phyloP scores from a whole-genome alignment of 495 filamentous ascomycete genomes.

The Thermothielavioides terrestris region DNA sequence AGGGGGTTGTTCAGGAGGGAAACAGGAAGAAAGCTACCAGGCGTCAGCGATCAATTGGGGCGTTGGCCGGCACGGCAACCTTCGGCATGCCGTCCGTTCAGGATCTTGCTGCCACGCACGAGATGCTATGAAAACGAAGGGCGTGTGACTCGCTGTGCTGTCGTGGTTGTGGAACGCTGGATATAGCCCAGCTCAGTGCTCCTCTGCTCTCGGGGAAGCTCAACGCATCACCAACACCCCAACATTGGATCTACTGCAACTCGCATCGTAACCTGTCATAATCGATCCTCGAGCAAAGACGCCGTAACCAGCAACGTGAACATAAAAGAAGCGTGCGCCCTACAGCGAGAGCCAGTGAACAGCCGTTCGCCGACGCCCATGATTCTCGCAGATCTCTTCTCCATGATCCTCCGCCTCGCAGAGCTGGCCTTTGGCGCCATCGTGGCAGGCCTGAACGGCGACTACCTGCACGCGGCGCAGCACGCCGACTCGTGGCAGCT shows the following conservation, averaged over 20 bases:
- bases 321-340: no score
- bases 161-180: not conserved
- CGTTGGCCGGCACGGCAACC: no score
- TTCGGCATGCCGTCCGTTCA: not conserved
- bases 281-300: no score
- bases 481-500: constrained; percentile 29
- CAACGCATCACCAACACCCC: not conserved
- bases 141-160: not conserved
- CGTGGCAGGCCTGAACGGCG: constrained; percentile 39
- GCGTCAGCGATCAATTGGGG: no score
- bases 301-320: no score
- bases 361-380: no score
- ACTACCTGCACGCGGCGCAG: constrained; percentile 31
- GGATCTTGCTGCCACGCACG: no score
- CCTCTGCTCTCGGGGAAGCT: not conserved
- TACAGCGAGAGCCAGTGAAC: no score
- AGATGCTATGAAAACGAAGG: not conserved
- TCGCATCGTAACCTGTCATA: not conserved
- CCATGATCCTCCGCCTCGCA: constrained; percentile 38
- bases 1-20: no score
- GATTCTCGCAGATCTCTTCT: constrained; percentile 32
- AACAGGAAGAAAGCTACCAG: no score
- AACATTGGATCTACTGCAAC: not conserved
- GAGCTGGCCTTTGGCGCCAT: constrained; percentile 41
- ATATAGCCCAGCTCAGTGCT: not conserved